Percentiles rank a stretch among this genome's conserved stretches.
These are phyloP conservation scores for Limnanthes douglasii DNA, from an alignment of 345 rosid genomes.

Conservation along the genomic window DNA sequence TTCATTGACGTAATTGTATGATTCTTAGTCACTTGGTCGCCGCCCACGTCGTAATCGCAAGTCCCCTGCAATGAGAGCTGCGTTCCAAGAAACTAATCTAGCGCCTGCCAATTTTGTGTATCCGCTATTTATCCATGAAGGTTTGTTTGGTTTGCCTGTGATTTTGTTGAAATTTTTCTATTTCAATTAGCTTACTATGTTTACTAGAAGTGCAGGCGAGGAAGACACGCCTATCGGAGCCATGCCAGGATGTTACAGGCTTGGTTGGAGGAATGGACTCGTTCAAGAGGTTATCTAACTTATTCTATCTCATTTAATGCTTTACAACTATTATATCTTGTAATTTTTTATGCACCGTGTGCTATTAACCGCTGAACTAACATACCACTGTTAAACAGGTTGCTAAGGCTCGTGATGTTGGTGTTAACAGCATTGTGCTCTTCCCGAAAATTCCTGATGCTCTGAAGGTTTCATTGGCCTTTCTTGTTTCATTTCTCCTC, in stretches of 20 bases:
- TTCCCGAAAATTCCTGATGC: constrained; percentile 97
- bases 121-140: constrained; percentile 94
- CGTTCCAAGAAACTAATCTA: constrained; percentile 75
- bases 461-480: constrained; percentile 83
- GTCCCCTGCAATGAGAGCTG: constrained; percentile 48
- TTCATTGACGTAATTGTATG: no score
- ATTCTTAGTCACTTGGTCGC: constrained; percentile 47
- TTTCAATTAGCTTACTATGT: background rate
- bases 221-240: constrained; percentile 98
- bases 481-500: constrained; percentile 9
- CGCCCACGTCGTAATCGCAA: constrained; percentile 83
- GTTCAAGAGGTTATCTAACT: constrained; percentile 52
- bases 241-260: constrained; percentile 97
- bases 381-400: constrained; percentile 29
- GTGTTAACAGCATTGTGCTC: constrained; percentile 71
- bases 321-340: no score
- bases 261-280: constrained; percentile 96
- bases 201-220: constrained; percentile 37
- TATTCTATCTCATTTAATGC: background rate
- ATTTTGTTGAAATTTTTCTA: background rate
- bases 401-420: constrained; percentile 85
- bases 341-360: background rate
- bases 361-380: background rate
- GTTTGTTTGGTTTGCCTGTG: constrained; percentile 19
- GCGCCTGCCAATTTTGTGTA: constrained; percentile 86